Percentiles rank a stretch among this genome's conserved stretches.
phyloP scores from a whole-genome alignment of 805 yeast species.

The Yarrowia deformans region DNA sequence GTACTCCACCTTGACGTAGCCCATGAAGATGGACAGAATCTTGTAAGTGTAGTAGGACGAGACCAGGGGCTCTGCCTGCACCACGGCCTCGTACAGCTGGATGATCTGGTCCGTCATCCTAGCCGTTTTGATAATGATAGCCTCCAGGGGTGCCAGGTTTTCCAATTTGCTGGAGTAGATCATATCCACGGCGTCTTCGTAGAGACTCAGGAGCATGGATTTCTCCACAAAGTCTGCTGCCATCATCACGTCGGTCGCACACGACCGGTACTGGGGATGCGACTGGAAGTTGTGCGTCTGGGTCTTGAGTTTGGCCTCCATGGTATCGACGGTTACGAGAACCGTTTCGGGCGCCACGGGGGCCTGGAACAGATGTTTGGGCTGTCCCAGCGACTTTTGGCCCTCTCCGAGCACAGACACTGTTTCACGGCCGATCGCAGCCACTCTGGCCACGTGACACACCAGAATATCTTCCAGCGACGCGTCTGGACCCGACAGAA shows the following conservation, averaged over 20 bases:
- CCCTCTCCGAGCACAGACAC: slow-evolving; percentile 23
- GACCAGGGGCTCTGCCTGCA: slow-evolving; percentile 19
- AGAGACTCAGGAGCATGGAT: slow-evolving; percentile 10
- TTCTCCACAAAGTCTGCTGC: slow-evolving; percentile 29
- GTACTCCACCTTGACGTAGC: slow-evolving; percentile 35
- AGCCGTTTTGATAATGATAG: background rate
- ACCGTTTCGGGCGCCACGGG: slow-evolving; percentile 23
- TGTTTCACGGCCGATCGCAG: slow-evolving; percentile 8
- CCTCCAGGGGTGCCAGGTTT: slow-evolving; percentile 1
- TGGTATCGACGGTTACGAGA: slow-evolving; percentile 2
- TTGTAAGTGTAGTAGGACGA: slow-evolving; percentile 22
- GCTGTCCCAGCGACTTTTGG: slow-evolving; percentile 30
- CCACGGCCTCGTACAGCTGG: slow-evolving; percentile 15
- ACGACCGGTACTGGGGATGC: slow-evolving; percentile 29
- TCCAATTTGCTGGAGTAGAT: background rate
- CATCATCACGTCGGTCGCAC: slow-evolving; percentile 24
- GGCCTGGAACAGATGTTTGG: slow-evolving; percentile 15
- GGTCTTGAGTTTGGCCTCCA: slow-evolving; percentile 19
- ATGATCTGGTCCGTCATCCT: slow-evolving; percentile 9
- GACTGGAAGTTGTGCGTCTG: slow-evolving; percentile 17
- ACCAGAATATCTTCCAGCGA: slow-evolving; percentile 25
- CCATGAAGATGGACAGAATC: slow-evolving; percentile 29
- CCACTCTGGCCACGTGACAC: slow-evolving; percentile 17
- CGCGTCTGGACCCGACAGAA: slow-evolving; percentile 33
- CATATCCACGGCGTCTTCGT: slow-evolving; percentile 23